Conservation (phyloP, 2,329 filamentous ascomycete species). For the Sclerotinia subarctica region DNA sequence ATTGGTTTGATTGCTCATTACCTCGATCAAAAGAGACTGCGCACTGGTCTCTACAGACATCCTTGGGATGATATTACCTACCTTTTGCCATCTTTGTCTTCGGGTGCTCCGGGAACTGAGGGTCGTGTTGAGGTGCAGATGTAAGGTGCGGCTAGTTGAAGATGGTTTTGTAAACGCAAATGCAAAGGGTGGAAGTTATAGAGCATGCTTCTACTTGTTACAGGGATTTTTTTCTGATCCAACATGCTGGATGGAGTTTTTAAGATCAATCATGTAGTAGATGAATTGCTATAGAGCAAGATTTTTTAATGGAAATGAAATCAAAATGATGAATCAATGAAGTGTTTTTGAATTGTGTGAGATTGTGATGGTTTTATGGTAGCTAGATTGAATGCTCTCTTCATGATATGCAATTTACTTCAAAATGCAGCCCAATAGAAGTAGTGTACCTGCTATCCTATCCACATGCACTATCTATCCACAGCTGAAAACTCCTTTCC, state of each 20-base stretch:
- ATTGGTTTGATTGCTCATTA: constrained; percentile 99
- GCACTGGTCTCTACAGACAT: constrained; percentile 97
- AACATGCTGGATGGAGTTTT: constrained; percentile 16
- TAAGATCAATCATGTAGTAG: constrained; percentile 14
- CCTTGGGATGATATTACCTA: constrained; percentile 99
- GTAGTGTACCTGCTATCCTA: background rate
- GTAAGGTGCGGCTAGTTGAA: constrained; percentile 29
- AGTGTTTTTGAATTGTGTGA: background rate
- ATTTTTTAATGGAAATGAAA: constrained; percentile 18
- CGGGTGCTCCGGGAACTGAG: constrained; percentile 69
- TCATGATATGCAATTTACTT: too few relatives aligned
- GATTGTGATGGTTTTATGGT: background rate
- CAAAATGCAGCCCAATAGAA: background rate
- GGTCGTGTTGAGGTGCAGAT: constrained; percentile 87
- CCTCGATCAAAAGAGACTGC: constrained; percentile 98
- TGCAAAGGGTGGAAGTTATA: constrained; percentile 8
- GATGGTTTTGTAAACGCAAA: constrained; percentile 13
- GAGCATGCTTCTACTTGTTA: constrained; percentile 17
- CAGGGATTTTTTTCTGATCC: constrained; percentile 14
- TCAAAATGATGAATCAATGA: background rate
- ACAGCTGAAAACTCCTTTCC: background rate
- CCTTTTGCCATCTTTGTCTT: constrained; percentile 77
- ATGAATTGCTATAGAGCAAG: constrained; percentile 15
- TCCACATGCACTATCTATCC: background rate
- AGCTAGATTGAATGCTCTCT: background rate